Percentiles rank a stretch among this genome's conserved stretches.
Evolutionary conservation across 1,284 basidiomycete genomes (phyloP).

Genomic region (Melampsora larici-populina): DNA sequence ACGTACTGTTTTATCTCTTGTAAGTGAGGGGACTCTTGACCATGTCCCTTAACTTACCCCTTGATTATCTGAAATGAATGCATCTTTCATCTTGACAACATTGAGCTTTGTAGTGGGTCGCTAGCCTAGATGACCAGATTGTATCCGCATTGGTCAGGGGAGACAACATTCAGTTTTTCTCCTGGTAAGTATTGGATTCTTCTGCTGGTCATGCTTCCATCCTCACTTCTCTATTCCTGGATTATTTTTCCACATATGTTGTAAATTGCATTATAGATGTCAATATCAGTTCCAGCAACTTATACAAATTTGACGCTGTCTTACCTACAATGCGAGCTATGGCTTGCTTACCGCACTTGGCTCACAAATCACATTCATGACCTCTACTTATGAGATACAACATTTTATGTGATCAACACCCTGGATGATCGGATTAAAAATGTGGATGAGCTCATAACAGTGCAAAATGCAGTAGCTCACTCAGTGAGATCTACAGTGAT

Average conservation of each 20-base stretch:
- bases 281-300: conserved; percentile 87
- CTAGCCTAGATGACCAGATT: conserved; percentile 41
- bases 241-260: conserved; percentile 62
- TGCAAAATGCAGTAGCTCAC: conserved; percentile 86
- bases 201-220: conserved; percentile 79
- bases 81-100: neutral
- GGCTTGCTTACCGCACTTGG: conserved; percentile 84
- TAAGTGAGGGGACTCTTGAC: conserved; percentile 4
- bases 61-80: neutral
- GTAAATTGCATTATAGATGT: conserved; percentile 83
- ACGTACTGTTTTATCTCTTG: conserved; percentile 35
- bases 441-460: conserved; percentile 94
- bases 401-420: conserved; percentile 83
- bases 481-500: conserved; percentile 92
- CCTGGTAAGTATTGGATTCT: conserved; percentile 1
- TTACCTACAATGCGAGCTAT: conserved; percentile 88
- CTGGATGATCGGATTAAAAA: conserved; percentile 93
- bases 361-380: conserved; percentile 78
- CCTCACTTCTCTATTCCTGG: conserved; percentile 56
- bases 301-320: conserved; percentile 96
- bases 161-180: conserved; percentile 29
- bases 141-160: conserved; percentile 38
- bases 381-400: conserved; percentile 74
- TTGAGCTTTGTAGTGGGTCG: conserved; percentile 17
- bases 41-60: neutral